A percentile compares a stretch with the other conserved stretches of the same genome.
Evolutionary conservation across 805 yeast species (phyloP).

Genomic region (Saccharomycopsis malanga): DNA sequence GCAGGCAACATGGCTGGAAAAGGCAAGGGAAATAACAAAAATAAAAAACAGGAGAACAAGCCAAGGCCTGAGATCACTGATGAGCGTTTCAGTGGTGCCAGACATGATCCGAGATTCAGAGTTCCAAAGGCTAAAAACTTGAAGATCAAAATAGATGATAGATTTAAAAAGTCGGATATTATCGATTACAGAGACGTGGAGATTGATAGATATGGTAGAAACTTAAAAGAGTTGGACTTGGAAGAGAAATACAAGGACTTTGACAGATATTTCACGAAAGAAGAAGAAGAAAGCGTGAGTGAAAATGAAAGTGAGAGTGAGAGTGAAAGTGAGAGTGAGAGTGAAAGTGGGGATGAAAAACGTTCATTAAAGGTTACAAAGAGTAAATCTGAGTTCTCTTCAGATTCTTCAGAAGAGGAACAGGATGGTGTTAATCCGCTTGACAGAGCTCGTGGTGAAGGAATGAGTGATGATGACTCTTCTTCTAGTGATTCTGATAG

Average conservation of each 20-base stretch:
- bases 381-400: slow-evolving; percentile 27
- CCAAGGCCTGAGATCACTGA: slow-evolving; percentile 40
- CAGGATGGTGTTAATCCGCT: slow-evolving; percentile 25
- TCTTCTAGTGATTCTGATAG: slow-evolving; percentile 37
- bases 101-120: slow-evolving; percentile 83
- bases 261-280: slow-evolving; percentile 63
- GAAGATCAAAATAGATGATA: slow-evolving; percentile 72
- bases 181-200: slow-evolving; percentile 53
- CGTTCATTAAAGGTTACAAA: slow-evolving; percentile 26
- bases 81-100: slow-evolving; percentile 70
- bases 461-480: slow-evolving; percentile 23
- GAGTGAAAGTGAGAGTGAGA: slow-evolving; percentile 38
- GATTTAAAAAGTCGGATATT: slow-evolving; percentile 62
- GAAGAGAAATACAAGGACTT: slow-evolving; percentile 42
- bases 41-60: not conserved
- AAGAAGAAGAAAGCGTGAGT: slow-evolving; percentile 32
- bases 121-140: slow-evolving; percentile 61
- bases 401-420: slow-evolving; percentile 27
- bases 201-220: slow-evolving; percentile 86
- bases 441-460: slow-evolving; percentile 26
- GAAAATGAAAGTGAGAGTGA: slow-evolving; percentile 21
- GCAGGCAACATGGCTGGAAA: not conserved
- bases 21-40: not conserved
- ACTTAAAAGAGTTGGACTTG: slow-evolving; percentile 35
- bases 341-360: slow-evolving; percentile 34